Evolutionary conservation across 2,329 filamentous ascomycete species (phyloP), one percentile per base, ranked within the genome.

Genomic region (Tolypocladium album): DNA sequence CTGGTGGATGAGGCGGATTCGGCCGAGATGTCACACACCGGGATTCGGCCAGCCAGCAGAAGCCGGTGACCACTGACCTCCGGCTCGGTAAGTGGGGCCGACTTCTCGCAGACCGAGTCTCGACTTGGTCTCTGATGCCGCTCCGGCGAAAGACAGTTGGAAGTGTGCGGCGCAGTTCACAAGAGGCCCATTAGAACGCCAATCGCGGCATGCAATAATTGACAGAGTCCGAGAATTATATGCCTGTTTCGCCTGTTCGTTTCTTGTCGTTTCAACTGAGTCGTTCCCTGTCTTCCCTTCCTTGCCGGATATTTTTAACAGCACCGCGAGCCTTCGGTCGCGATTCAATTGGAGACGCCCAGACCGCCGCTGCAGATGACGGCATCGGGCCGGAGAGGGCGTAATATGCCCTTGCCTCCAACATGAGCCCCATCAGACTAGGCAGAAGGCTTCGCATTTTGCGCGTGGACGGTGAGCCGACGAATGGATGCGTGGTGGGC

Each of bases 21-120:
- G 38, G 55, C 36, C 50, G 50, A 36, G 50, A 53, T 8, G 31
- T 12, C 50, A 22, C 20, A 31, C 50, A 17, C 50, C 27, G 36
- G 53, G 6, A 22, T 39, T 38, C 53, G 36, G n/a, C n/a, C 38
- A 56, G 38, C 38, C 55, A 39, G n/a, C 12, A 24, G 39, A 17
- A 22, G 55, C 38, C 38, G 22, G 17, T 31, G 38, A 3, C 24
- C 36, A 24, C n/a, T 20, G 31, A 9, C 55, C 58, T 50, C 38
- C 53, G 58, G 58, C 20, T 59, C 53, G 58, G 58, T 52, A 59
- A 34, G 53, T 56, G 58, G 58, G 53, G 53, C 58, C 58, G 58
- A 17, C 31, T 22, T 58, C 50, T 31, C 15, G 17, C 47, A n/a
- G 50, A 34, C 31, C 13, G 50, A 22, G 50, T 24, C 47, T 8